Base-by-base conservation (phyloP, 1,139 yeast species). In the Wickerhamiella pararugosa region DNA sequence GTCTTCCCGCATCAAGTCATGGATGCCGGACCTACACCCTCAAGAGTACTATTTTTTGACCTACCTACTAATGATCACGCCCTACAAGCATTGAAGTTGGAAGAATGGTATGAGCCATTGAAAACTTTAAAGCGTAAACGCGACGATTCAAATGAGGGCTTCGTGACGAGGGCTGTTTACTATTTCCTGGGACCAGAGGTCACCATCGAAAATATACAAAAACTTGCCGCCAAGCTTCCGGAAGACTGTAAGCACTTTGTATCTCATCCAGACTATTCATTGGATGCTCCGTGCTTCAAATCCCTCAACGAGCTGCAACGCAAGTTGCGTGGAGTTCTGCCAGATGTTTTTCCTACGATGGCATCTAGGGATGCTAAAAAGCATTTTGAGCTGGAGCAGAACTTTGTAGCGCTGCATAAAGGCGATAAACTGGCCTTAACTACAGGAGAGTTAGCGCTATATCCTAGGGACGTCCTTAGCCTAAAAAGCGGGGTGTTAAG, bases 1-100 rank as follows among this genome's bases (percentile, higher is more conserved):
- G 66, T 90, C 0, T 54, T 59, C 1, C 83, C 97, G 0, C 72
- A 73, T 1, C 80, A 84, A 54, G 96, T 90, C 1, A 53, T 87
- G 47, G 87, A 73, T 1, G 73, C 75, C 4, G 64, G 76, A 4
- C 71, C 76, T 43, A 51, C 59, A 0, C 80, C 79, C 45, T 69
- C 75, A 2, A 73, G 79, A 34, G 64, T 81, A 10, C 58, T 86
- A 37, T 66, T 90, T 3, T 54, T 90, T 8, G 96, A 90, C 56
- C 72, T 87, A 29, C 95, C 97, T 0, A 63, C 66, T 27, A 44
- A 48, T 0, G 58, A 57, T 0, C 82, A 76, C 52, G 55, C 83
- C n/a, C 53, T 60, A 2, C 43, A 45, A 6, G 56, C 61, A 0
- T 36, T 50, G 0, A 42, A 47, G 0, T 15, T 15, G 4, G 32